Evolutionary conservation across 2,329 filamentous ascomycete genomes (phyloP), one percentile per base, ranked within the genome.

Genomic region (Leptographium galeiforme): DNA sequence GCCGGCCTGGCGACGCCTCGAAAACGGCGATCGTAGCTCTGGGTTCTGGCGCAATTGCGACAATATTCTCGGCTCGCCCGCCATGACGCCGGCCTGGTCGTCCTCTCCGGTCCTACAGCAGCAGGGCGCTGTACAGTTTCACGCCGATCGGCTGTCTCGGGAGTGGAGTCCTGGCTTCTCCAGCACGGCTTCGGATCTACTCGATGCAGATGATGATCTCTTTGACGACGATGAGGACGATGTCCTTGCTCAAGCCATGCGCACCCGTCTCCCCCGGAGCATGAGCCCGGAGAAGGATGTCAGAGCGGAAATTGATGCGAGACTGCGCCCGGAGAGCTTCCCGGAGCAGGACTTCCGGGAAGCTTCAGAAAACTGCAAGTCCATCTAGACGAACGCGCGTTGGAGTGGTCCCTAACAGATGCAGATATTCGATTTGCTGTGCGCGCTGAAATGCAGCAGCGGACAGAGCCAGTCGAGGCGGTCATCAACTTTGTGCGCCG

Each of bases 391-490:
- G n/a, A 43, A 19, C 19, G 16, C 19, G 16, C 40, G 5, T 32
- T 25, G 41, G 14, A 8, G 13, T 32, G 25, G 25, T 8, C 16
- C 53, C 52, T 46, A 33, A 39, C 46, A n/a, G n/a, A 32, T 2
- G 16, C 49, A 93, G 89, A 91, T 69, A 87, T 95, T 62, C 87
- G 89, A 59, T 90, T 96, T 68, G 86, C 87, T 51, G 77, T 95
- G 57, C 82, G 87, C 61, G 87, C 89, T 57, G 89, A 95, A 71
- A 86, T 94, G 34, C 87, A 91, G 63, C 89, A 95, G 63, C 81
- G 86, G 53, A 87, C 84, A 48, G 88, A 91, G 63, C 88, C 87
- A 14, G 85, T 95, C 60, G 87, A 94, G 63, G 77, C 85, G 18
- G 76, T 79, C 46, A 75, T 90, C 60, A 75, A 72, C 52, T 84